phyloP scores from a whole-genome alignment of 2,329 filamentous ascomycete genomes.

The Ascocoryne sarcoides region DNA sequence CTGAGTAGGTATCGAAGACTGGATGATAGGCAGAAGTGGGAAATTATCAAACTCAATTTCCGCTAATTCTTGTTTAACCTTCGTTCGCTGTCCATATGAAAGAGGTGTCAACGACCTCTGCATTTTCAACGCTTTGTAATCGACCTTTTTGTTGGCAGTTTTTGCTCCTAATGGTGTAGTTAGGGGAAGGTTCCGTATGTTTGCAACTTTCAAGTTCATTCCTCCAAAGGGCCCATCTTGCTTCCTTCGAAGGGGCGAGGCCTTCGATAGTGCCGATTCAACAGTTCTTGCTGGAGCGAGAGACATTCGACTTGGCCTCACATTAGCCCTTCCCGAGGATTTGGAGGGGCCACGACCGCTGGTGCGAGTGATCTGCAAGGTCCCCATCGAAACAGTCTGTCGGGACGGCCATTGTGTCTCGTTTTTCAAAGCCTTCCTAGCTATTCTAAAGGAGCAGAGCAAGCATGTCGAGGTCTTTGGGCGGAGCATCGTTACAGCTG shows the following conservation, averaged over 20 bases:
- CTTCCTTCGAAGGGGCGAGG: constrained; percentile 30
- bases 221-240: constrained; percentile 46
- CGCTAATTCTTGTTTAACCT: constrained; percentile 46
- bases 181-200: constrained; percentile 33
- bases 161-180: neutral
- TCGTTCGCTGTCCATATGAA: constrained; percentile 58
- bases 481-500: constrained; percentile 22
- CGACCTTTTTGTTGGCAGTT: constrained; percentile 5
- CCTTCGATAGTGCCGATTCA: constrained; percentile 8
- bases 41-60: constrained; percentile 78
- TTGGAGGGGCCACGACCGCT: no score
- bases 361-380: constrained; percentile 5
- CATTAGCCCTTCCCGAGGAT: constrained; percentile 3
- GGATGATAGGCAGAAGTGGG: constrained; percentile 60
- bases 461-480: constrained; percentile 20
- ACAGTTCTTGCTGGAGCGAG: constrained; percentile 20
- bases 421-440: constrained; percentile 4
- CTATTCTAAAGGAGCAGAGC: constrained; percentile 22
- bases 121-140: constrained; percentile 81
- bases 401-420: constrained; percentile 15
- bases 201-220: constrained; percentile 46
- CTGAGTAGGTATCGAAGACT: constrained; percentile 62
- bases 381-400: constrained; percentile 22
- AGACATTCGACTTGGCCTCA: constrained; percentile 22
- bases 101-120: constrained; percentile 70